Percentiles rank a stretch among this genome's conserved stretches.
Conservation (phyloP, 805 yeast species). For the Yarrowia osloensis region DNA sequence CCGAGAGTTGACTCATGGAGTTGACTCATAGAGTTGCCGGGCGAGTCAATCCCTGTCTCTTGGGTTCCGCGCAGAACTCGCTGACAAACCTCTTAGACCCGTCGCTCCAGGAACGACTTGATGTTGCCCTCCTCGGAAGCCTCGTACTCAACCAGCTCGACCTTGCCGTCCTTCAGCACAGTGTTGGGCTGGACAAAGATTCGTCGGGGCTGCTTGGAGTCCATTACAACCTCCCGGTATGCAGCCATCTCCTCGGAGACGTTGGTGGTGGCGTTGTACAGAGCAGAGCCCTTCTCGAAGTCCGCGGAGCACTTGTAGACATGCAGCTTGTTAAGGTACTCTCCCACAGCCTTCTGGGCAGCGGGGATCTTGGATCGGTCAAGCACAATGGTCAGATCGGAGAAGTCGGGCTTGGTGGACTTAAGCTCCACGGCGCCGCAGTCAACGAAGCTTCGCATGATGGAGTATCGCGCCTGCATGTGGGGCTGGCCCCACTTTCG, state of each 20-base stretch:
- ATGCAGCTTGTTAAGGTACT: constrained; percentile 71
- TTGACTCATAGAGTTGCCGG: background rate
- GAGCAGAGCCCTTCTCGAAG: constrained; percentile 60
- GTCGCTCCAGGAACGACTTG: constrained; percentile 70
- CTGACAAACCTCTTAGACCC: constrained; percentile 36
- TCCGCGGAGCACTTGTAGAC: constrained; percentile 79
- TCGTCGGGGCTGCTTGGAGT: constrained; percentile 77
- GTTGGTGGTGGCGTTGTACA: constrained; percentile 67
- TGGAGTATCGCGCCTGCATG: constrained; percentile 89
- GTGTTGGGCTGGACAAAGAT: constrained; percentile 86
- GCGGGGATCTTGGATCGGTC: constrained; percentile 64
- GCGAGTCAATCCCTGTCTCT: background rate
- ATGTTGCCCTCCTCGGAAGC: constrained; percentile 77
- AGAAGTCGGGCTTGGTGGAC: constrained; percentile 50
- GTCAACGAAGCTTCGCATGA: constrained; percentile 69
- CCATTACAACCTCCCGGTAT: constrained; percentile 67
- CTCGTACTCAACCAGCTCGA: constrained; percentile 68
- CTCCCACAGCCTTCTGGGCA: constrained; percentile 74
- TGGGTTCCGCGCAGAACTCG: background rate
- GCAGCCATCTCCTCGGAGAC: constrained; percentile 58
- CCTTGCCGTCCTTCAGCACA: constrained; percentile 45
- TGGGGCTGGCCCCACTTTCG: constrained; percentile 93
- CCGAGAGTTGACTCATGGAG: background rate
- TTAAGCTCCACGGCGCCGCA: constrained; percentile 61
- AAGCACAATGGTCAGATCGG: constrained; percentile 61